Percentiles rank a stretch among this genome's conserved stretches.
Evolutionary conservation across 1,284 basidiomycete species (phyloP).

Genomic region (Ustilago esculenta): DNA sequence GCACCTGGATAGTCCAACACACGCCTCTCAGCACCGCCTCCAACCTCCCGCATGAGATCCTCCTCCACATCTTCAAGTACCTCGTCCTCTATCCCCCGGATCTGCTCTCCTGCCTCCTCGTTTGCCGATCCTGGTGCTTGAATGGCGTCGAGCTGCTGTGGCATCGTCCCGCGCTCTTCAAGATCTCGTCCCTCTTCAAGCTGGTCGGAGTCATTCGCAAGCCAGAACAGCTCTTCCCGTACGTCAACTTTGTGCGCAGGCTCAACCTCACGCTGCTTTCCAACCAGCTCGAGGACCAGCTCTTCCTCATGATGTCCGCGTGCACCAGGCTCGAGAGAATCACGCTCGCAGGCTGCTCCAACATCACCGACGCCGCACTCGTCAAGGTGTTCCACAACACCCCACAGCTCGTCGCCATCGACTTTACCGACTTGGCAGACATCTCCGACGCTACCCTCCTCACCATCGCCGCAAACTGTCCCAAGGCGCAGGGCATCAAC

Average conservation of each 20-base stretch:
- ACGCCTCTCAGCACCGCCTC: conserved; percentile 34
- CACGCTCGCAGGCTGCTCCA: conserved; percentile 84
- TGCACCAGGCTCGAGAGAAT: conserved; percentile 90
- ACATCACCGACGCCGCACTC: conserved; percentile 78
- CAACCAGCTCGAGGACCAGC: conserved; percentile 78
- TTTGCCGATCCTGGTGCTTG: conserved; percentile 92
- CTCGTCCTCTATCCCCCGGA: conserved; percentile 79
- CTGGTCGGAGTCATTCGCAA: conserved; percentile 59
- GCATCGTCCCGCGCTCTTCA: conserved; percentile 85
- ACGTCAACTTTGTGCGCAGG: conserved; percentile 85
- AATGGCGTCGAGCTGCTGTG: conserved; percentile 94
- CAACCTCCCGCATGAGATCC: conserved; percentile 83
- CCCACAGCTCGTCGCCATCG: conserved; percentile 84
- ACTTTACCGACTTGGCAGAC: conserved; percentile 74
- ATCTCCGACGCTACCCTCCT: conserved; percentile 59
- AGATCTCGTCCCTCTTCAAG: conserved; percentile 77
- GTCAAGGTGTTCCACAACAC: conserved; percentile 76
- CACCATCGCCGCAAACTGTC: conserved; percentile 71
- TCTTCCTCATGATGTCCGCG: conserved; percentile 77
- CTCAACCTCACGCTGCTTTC: conserved; percentile 86
- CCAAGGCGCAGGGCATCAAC: conserved; percentile 89
- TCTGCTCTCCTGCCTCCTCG: conserved; percentile 72
- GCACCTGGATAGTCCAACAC: conserved; percentile 37
- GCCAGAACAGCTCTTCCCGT: conserved; percentile 78
- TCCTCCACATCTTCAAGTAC: conserved; percentile 90